Evolutionary conservation across 2,329 filamentous ascomycete genomes (phyloP).

Genomic region (Penicillium sp.): DNA sequence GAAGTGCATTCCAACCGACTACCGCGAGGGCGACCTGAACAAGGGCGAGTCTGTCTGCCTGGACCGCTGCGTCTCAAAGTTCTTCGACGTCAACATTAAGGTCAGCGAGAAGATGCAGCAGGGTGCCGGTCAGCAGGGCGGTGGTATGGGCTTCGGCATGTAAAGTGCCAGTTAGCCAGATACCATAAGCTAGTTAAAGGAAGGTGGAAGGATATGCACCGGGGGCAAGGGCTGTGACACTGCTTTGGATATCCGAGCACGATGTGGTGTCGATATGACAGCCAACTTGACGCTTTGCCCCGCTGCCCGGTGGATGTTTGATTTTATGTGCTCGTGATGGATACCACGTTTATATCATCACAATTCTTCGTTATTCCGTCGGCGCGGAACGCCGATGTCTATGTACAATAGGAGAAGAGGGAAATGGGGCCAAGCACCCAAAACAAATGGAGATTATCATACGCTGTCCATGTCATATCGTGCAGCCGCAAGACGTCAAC

Average conservation of each 20-base stretch:
- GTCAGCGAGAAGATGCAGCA: constrained; percentile 95
- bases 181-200: background rate
- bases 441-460: constrained; percentile 22
- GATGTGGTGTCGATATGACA: background rate
- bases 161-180: constrained; percentile 29
- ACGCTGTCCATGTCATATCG: constrained; percentile 8
- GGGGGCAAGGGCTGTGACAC: background rate
- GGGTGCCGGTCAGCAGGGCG: constrained; percentile 69
- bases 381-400: constrained; percentile 22
- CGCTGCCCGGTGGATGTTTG: background rate
- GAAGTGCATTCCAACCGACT: constrained; percentile 90
- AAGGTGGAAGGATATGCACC: background rate
- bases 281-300: background rate
- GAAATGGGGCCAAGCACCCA: constrained; percentile 23
- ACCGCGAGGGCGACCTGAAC: constrained; percentile 95
- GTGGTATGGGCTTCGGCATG: constrained; percentile 56
- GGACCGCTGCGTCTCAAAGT: constrained; percentile 95
- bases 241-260: background rate
- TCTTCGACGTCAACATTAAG: constrained; percentile 98
- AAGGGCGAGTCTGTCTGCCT: constrained; percentile 99
- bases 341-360: constrained; percentile 25
- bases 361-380: constrained; percentile 7
- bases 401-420: constrained; percentile 30
- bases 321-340: constrained; percentile 17
- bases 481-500: background rate